phyloP scores from a whole-genome alignment of 192 early-diverging fungal species.

The Coemansia javaensis region DNA sequence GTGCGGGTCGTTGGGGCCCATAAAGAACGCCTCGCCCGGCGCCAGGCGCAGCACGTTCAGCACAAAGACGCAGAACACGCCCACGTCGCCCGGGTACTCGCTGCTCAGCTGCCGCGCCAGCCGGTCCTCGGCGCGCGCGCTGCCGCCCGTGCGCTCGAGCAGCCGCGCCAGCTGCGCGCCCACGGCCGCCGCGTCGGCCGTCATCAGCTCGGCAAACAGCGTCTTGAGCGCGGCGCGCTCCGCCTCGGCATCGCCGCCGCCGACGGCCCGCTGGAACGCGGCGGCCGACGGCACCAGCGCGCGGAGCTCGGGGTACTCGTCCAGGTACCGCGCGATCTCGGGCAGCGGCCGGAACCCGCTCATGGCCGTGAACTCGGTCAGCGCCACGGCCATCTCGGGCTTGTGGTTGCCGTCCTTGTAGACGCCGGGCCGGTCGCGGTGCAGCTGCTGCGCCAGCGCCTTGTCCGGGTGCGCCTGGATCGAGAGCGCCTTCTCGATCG shows the following conservation, averaged over 20 bases:
- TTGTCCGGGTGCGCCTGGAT: slow-evolving; percentile 99
- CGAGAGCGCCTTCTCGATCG: slow-evolving; percentile 82
- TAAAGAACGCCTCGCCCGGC: slow-evolving; percentile 87
- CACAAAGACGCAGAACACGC: slow-evolving; percentile 81
- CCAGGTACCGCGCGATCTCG: slow-evolving; percentile 66
- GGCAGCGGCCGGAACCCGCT: slow-evolving; percentile 85
- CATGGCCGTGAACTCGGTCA: slow-evolving; percentile 92
- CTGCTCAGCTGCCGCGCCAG: slow-evolving; percentile 67
- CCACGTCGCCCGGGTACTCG: slow-evolving; percentile 90
- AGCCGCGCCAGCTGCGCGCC: slow-evolving; percentile 53
- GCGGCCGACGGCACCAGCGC: slow-evolving; percentile 59
- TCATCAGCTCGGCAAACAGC: slow-evolving; percentile 64
- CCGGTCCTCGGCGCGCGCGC: slow-evolving; percentile 17
- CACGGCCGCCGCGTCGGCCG: slow-evolving; percentile 44
- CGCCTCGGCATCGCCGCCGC: slow-evolving; percentile 9
- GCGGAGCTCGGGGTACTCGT: slow-evolving; percentile 73
- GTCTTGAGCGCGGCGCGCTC: slow-evolving; percentile 46
- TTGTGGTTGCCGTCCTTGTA: slow-evolving; percentile 96
- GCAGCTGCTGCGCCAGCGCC: slow-evolving; percentile 67
- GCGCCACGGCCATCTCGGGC: slow-evolving; percentile 95
- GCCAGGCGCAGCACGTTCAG: slow-evolving; percentile 78
- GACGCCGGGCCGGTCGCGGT: slow-evolving; percentile 63
- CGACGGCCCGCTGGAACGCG: slow-evolving; percentile 19
- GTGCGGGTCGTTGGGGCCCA: slow-evolving; percentile 96
- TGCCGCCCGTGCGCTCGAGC: slow-evolving; percentile 44